These are phyloP conservation scores for Fonsecaea erecta DNA, from an alignment of 2,329 filamentous ascomycete species.

Conservation along the genomic window DNA sequence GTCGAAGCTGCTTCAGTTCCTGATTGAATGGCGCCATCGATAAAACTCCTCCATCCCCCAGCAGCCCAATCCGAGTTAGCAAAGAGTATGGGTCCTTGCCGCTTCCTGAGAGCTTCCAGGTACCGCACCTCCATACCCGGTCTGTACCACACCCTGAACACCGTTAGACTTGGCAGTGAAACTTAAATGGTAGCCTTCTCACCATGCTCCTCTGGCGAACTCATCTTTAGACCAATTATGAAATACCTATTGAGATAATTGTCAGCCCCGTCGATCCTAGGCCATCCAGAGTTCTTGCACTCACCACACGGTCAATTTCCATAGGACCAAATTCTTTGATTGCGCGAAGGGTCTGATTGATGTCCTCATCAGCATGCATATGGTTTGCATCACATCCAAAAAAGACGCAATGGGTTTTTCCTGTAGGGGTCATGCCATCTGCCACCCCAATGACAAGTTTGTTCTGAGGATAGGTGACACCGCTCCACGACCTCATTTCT, in stretches of 20 bases:
- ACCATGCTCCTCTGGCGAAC: slow-evolving; percentile 53
- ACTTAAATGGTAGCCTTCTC: slow-evolving; percentile 1
- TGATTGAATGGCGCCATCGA: slow-evolving; percentile 57
- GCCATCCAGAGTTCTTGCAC: background rate
- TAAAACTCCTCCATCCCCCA: slow-evolving; percentile 55
- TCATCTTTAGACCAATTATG: slow-evolving; percentile 57
- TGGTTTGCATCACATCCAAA: slow-evolving; percentile 53
- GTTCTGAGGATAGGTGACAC: slow-evolving; percentile 52
- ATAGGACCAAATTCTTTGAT: slow-evolving; percentile 44
- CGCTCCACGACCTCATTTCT: slow-evolving; percentile 51
- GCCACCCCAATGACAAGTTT: slow-evolving; percentile 52
- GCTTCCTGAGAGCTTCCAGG: slow-evolving; percentile 48
- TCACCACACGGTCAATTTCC: slow-evolving; percentile 38
- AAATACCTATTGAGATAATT: slow-evolving; percentile 43
- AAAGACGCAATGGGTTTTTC: slow-evolving; percentile 55
- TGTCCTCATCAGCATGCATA: slow-evolving; percentile 51
- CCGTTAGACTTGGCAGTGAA: background rate
- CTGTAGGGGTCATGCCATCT: slow-evolving; percentile 52
- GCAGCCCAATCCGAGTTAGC: slow-evolving; percentile 56
- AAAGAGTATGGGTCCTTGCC: slow-evolving; percentile 54
- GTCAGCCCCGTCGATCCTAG: background rate
- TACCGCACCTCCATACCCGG: slow-evolving; percentile 48
- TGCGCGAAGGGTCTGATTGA: slow-evolving; percentile 43
- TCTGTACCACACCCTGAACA: slow-evolving; percentile 43
- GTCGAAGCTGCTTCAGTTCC: slow-evolving; percentile 46